Conservation (phyloP, 345 rosid genomes). For the Ailanthus altissimus region DNA sequence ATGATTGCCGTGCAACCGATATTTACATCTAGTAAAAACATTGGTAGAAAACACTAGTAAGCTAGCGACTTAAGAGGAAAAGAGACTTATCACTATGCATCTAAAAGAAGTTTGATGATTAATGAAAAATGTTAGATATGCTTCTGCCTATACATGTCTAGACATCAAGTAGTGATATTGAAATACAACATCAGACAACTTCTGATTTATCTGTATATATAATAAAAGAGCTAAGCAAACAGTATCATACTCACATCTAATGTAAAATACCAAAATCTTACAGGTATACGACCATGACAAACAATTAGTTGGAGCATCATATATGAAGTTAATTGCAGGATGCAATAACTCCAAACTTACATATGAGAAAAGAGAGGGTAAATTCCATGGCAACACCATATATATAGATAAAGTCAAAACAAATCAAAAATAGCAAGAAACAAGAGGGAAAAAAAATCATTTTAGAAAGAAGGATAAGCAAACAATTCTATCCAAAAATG, state of each 20-base stretch:
- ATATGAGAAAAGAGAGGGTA: background rate
- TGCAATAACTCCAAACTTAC: background rate
- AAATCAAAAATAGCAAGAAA: background rate
- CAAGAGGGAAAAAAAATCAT: background rate
- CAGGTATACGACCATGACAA: background rate
- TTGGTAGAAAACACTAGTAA: slow-evolving; percentile 5
- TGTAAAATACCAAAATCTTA: too few species aligned
- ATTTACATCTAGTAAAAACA: slow-evolving; percentile 1
- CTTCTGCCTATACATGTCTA: background rate
- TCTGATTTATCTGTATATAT: background rate
- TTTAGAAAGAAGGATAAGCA: background rate
- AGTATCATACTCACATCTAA: too few species aligned
- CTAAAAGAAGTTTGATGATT: background rate
- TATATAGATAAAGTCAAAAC: background rate
- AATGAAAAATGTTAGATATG: too few species aligned
- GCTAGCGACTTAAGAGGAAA: slow-evolving; percentile 5
- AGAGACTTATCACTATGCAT: background rate
- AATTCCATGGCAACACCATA: background rate
- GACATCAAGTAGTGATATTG: background rate
- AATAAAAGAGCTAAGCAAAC: background rate
- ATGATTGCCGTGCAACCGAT: background rate
- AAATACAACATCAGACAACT: background rate
- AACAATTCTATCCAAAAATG: background rate
- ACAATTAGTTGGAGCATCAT: background rate
- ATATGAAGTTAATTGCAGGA: background rate